Conservation (phyloP, 306 rosid species). For the Vigna hirtella region DNA sequence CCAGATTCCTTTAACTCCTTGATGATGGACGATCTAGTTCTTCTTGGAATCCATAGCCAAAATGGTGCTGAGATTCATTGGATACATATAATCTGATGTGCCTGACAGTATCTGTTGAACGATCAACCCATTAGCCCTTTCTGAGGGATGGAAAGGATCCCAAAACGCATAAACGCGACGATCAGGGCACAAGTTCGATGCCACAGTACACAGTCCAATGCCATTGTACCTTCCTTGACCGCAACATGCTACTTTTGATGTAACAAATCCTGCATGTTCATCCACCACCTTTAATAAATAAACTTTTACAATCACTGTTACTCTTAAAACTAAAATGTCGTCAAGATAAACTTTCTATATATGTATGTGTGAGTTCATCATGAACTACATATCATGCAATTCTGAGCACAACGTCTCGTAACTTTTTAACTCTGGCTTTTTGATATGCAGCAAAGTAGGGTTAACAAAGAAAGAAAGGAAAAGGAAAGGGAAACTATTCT, state of each 20-base stretch:
- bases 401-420: too few species aligned
- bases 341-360: too few species aligned
- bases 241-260: constrained; percentile 80
- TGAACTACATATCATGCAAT: too few species aligned
- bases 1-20: not conserved
- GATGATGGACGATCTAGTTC: constrained; percentile 11
- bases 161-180: constrained; percentile 74
- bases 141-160: constrained; percentile 84
- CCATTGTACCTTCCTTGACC: constrained; percentile 92
- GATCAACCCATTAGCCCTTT: constrained; percentile 58
- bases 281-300: not conserved
- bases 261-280: constrained; percentile 61
- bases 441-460: too few species aligned
- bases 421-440: too few species aligned
- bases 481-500: not conserved
- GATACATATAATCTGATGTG: constrained; percentile 66
- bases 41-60: constrained; percentile 64
- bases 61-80: constrained; percentile 88
- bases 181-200: constrained; percentile 69
- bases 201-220: constrained; percentile 64
- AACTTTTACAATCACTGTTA: too few species aligned
- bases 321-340: too few species aligned
- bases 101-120: constrained; percentile 56
- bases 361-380: too few species aligned
- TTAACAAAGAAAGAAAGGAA: not conserved